Evolutionary conservation across 1,284 basidiomycete genomes (phyloP).

Genomic region (Rhodotorula mucilaginosa): DNA sequence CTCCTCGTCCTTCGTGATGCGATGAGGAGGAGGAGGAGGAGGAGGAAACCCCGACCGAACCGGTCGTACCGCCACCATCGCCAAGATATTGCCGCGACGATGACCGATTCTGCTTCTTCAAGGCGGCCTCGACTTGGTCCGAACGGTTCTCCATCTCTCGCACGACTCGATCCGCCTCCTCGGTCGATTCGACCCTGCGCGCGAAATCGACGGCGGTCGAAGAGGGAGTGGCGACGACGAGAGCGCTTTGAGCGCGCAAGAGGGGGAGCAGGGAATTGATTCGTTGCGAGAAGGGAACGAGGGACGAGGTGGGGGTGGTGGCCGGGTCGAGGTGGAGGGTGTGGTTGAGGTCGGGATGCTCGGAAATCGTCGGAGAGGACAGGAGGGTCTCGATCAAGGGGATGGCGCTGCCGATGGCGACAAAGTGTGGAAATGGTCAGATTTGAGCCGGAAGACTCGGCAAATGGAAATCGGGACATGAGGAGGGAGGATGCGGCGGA

Average conservation of each 20-base stretch:
- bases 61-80: too few species aligned
- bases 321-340: not conserved
- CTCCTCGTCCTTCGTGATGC: not conserved
- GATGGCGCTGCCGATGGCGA: not conserved
- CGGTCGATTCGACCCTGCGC: not conserved
- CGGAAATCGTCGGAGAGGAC: not conserved
- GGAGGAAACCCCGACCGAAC: too few species aligned
- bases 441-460: not conserved
- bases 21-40: too few species aligned
- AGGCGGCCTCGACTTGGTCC: not conserved
- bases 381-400: slow-evolving; percentile 8
- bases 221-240: not conserved
- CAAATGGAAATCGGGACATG: too few species aligned
- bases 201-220: not conserved
- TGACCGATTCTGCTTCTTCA: too few species aligned
- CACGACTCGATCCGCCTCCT: not conserved
- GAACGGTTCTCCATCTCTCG: not conserved
- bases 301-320: not conserved
- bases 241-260: not conserved
- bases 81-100: not conserved
- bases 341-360: not conserved
- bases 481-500: too few species aligned
- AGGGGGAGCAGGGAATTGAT: not conserved
- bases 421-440: not conserved
- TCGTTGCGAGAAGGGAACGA: not conserved